A percentile compares a stretch with the other conserved stretches of the same genome.
These are phyloP conservation scores for bread wheat (Triticum aestivum) DNA, from an alignment of 176 grass and related monocot genomes.

Conservation along the genomic window IWGSC_CS_RefSeq_v2.1 NC_057808.1:525253041-525253540, in stretches of 20 bases:
- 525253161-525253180: not conserved
- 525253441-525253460: not conserved
- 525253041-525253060: conserved; percentile 65
- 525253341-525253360: not conserved
- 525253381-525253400: not conserved
- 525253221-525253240: not conserved
- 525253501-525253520: not conserved
- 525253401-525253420: not conserved
- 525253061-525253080: conserved; percentile 49
- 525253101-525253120: not conserved
- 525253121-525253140: not conserved
- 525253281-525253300: conserved; percentile 19
- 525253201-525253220: not conserved
- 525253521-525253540: not conserved
- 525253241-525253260: not conserved
- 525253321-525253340: not conserved
- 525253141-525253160: too few relatives aligned
- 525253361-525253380: not conserved
- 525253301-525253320: conserved; percentile 1
- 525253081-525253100: not conserved
- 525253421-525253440: not conserved
- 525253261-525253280: not conserved
- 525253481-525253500: not conserved
- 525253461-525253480: not conserved
- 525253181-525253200: not conserved